Evolutionary conservation across 2,329 filamentous ascomycete species (phyloP).

Genomic region (Sporothrix euskadiensis): DNA sequence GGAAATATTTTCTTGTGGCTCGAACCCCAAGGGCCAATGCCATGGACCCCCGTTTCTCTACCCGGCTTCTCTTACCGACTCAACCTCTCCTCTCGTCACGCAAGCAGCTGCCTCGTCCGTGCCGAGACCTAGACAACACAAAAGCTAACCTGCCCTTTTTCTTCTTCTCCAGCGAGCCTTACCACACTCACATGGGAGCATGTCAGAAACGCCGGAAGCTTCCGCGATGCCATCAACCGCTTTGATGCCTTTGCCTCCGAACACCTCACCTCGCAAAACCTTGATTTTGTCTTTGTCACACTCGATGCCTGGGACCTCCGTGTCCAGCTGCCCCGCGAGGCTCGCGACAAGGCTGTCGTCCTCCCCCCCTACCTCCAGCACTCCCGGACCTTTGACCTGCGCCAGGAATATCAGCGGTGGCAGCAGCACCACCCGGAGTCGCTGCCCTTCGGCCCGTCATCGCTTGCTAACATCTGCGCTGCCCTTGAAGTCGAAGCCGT

Average conservation of each 20-base stretch:
- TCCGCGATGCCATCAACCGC: constrained; percentile 92
- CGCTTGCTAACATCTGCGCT: constrained; percentile 95
- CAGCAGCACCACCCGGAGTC: constrained; percentile 98
- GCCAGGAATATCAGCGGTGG: constrained; percentile 97
- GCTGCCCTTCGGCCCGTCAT: constrained; percentile 91
- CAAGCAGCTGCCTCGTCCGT: not conserved
- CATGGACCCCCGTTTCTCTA: not conserved
- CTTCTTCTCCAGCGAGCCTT: constrained; percentile 70
- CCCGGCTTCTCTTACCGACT: not conserved
- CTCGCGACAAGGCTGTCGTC: constrained; percentile 96
- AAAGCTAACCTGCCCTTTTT: not conserved
- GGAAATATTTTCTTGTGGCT: not conserved
- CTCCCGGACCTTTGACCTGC: constrained; percentile 93
- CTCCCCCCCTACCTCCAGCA: constrained; percentile 96
- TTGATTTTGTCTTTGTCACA: constrained; percentile 97
- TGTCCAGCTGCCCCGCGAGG: constrained; percentile 94
- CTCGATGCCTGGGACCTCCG: constrained; percentile 98
- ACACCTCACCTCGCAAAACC: constrained; percentile 84
- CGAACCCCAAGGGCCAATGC: not conserved
- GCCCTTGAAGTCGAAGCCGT: constrained; percentile 97
- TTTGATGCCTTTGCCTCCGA: constrained; percentile 94
- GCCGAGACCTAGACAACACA: not conserved
- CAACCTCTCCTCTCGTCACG: not conserved
- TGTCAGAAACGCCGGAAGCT: constrained; percentile 94
- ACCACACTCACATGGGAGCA: constrained; percentile 99